These are phyloP conservation scores for Lecanicillium sp. DNA, from an alignment of 2,329 filamentous ascomycete species.

Conservation along the genomic window DNA sequence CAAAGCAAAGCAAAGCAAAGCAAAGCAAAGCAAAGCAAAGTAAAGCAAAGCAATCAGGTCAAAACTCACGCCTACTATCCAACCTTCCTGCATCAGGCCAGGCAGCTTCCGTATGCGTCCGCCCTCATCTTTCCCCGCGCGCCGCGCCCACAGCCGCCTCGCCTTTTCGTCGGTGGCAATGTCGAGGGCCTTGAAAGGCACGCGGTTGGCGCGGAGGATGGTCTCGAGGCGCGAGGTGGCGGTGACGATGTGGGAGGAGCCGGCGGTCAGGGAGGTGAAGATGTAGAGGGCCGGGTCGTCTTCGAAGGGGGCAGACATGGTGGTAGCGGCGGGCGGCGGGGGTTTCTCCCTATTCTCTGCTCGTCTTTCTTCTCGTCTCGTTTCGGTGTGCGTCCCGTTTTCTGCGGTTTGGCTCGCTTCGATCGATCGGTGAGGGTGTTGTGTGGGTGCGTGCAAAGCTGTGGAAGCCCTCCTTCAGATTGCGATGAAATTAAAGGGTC, in stretches of 20 bases:
- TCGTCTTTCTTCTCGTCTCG: no score
- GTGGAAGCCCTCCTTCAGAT: no score
- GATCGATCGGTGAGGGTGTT: no score
- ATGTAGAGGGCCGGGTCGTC: constrained; percentile 77
- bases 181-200: constrained; percentile 90
- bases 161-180: constrained; percentile 85
- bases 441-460: no score
- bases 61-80: constrained; percentile 72
- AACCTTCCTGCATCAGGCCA: constrained; percentile 78
- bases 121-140: constrained; percentile 63
- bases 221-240: constrained; percentile 94
- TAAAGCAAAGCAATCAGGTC: no score
- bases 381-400: no score
- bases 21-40: no score
- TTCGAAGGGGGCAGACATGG: constrained; percentile 36
- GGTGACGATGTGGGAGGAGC: constrained; percentile 92
- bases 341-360: no score
- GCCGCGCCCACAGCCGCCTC: constrained; percentile 79
- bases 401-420: no score
- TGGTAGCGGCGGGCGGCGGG: neutral
- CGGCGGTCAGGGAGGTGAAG: constrained; percentile 92
- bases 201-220: constrained; percentile 88
- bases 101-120: constrained; percentile 72
- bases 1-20: no score
- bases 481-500: no score